phyloP scores from a whole-genome alignment of 2,329 filamentous ascomycete genomes.

The Aphanocladium album region DNA sequence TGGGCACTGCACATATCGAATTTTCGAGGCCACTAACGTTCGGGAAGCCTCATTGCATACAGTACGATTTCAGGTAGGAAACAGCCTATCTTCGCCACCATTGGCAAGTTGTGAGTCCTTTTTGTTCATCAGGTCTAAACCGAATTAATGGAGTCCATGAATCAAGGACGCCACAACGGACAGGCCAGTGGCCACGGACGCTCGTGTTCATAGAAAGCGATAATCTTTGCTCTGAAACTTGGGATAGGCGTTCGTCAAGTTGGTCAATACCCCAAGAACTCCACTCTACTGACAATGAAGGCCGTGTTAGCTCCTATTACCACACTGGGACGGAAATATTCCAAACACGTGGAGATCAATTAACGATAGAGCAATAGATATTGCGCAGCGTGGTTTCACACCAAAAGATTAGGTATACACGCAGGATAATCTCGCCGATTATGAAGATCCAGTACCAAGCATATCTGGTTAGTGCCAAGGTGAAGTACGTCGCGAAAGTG shows the following conservation, averaged over 20 bases:
- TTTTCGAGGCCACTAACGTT: slow-evolving; percentile 7
- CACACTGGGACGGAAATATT: too few species aligned
- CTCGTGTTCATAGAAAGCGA: slow-evolving; percentile 28
- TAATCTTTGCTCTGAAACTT: slow-evolving; percentile 28
- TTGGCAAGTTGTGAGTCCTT: slow-evolving; percentile 17
- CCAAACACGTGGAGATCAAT: slow-evolving; percentile 17
- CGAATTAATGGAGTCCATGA: slow-evolving; percentile 30
- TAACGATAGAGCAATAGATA: slow-evolving; percentile 25
- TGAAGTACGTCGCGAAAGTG: slow-evolving; percentile 19
- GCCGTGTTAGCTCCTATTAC: slow-evolving; percentile 1
- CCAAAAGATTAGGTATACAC: slow-evolving; percentile 25
- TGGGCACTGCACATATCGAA: slow-evolving; percentile 11
- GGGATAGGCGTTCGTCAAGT: slow-evolving; percentile 29
- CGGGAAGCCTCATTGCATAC: slow-evolving; percentile 23
- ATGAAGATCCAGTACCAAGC: slow-evolving; percentile 21
- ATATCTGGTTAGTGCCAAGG: slow-evolving; percentile 21
- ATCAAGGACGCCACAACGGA: slow-evolving; percentile 32
- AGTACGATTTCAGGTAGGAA: slow-evolving; percentile 30
- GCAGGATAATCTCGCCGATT: slow-evolving; percentile 20
- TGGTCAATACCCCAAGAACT: slow-evolving; percentile 21
- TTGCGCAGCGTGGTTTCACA: slow-evolving; percentile 22
- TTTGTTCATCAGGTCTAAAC: slow-evolving; percentile 27
- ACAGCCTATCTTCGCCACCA: slow-evolving; percentile 29
- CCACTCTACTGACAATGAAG: slow-evolving; percentile 15
- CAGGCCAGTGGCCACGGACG: slow-evolving; percentile 32